Evolutionary conservation across 495 filamentous ascomycete genomes (phyloP), one percentile per base, ranked within the genome.

Genomic region (Tuber brumale): DNA sequence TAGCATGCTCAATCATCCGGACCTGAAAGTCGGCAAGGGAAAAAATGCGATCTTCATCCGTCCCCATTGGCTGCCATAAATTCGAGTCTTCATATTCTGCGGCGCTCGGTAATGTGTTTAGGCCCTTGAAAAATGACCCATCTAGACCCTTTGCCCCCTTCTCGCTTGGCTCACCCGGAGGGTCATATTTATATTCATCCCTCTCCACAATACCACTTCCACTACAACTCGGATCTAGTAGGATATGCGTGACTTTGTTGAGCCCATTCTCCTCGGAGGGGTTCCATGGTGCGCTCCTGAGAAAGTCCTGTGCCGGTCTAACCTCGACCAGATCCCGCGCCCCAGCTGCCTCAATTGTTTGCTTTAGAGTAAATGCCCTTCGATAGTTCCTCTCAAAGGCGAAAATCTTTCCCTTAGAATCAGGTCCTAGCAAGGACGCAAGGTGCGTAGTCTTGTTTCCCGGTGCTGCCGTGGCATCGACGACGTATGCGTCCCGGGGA

Each of bases 391-490:
- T 90, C 81, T 95, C 93, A 81, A 90, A 93, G 0, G 93, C 92
- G 72, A 88, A 86, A 46, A 94, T 87, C 12, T 75, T 87, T 69
- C 81, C 83, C 37, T 44, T 45, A 37, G 66, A 71, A 5, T 37
- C 80, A 48, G 76, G 76, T 46, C 74, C 76, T 19, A 92, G 77
- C 23, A 97, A 86, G 4, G 92, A 91, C 18, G 94, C 94, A 70
- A 97, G 84, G 85, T 98, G 95, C 6, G 95, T 97, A 1, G 95
- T 97, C 84, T 99, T 99, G 82, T 99, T 99, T 14, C 95, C 95
- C 10, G 95, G 95, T 10, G 95, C 95, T 0, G 95, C 91, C 82
- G 94, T 97, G 1, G 93, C 92, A 85, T 99, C 95, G 7, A 98
- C 86, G 31, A 97, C 85, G 76, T 95, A 89, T 3, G 92, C 93